Conservation (phyloP, 2,329 filamentous ascomycete species). For the Teratosphaeria viscida region DNA sequence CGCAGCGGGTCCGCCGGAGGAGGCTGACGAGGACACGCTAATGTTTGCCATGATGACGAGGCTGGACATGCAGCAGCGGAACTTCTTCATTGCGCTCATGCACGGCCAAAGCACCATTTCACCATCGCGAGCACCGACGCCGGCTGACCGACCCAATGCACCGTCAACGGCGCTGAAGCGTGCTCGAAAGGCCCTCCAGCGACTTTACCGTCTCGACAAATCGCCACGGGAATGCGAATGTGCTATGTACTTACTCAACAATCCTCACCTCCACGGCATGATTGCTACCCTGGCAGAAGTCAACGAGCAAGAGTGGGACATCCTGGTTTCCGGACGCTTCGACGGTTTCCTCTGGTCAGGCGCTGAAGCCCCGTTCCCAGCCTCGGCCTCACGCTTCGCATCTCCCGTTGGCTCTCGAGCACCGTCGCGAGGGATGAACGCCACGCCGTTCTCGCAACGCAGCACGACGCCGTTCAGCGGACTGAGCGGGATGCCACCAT, state of each 20-base stretch:
- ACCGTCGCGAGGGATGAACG: constrained; percentile 30
- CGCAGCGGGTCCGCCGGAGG: constrained; percentile 65
- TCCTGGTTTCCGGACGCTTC: constrained; percentile 84
- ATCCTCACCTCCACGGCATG: constrained; percentile 72
- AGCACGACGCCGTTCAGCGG: constrained; percentile 48
- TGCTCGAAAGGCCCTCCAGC: constrained; percentile 67
- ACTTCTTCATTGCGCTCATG: constrained; percentile 72
- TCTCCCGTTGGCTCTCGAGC: constrained; percentile 19
- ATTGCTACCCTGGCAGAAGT: constrained; percentile 81
- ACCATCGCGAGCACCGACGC: constrained; percentile 56
- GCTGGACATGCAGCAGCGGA: constrained; percentile 62
- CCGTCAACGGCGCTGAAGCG: constrained; percentile 60
- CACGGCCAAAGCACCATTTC: constrained; percentile 44
- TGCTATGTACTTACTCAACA: constrained; percentile 74
- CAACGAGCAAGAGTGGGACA: constrained; percentile 90
- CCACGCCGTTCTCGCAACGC: constrained; percentile 28
- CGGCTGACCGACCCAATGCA: constrained; percentile 29
- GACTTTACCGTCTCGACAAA: constrained; percentile 65
- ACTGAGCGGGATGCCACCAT: constrained; percentile 42
- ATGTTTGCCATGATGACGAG: constrained; percentile 90
- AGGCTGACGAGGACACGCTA: constrained; percentile 88
- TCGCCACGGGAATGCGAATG: constrained; percentile 76
- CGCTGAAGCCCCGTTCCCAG: constrained; percentile 50
- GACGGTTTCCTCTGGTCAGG: constrained; percentile 94
- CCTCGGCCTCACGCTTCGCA: constrained; percentile 20